Conservation (phyloP, 805 yeast genomes). For the Candida michaelii region DNA sequence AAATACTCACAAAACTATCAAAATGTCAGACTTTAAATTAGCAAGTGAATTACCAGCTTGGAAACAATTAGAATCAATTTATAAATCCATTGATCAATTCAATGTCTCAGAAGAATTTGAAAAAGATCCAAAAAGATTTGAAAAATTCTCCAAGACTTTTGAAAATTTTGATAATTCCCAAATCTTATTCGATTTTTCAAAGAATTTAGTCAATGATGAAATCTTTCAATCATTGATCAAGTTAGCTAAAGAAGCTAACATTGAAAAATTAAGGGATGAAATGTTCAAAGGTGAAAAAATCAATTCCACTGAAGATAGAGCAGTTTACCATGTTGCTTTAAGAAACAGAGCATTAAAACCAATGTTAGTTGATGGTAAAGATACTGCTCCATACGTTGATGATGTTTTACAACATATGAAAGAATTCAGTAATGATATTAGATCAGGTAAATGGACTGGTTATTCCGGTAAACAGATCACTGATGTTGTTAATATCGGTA, state of each 20-base stretch:
- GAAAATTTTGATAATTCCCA: slow-evolving; percentile 83
- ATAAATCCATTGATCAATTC: slow-evolving; percentile 69
- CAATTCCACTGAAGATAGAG: slow-evolving; percentile 94
- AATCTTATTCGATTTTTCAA: slow-evolving; percentile 92
- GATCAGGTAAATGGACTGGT: slow-evolving; percentile 96
- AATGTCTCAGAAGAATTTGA: slow-evolving; percentile 77
- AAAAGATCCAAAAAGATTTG: slow-evolving; percentile 71
- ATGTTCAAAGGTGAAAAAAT: slow-evolving; percentile 93
- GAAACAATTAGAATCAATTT: slow-evolving; percentile 70
- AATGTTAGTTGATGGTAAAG: slow-evolving; percentile 85
- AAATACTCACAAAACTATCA: background rate
- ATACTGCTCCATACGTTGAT: slow-evolving; percentile 91
- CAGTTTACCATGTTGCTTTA: slow-evolving; percentile 95
- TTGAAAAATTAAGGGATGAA: slow-evolving; percentile 81
- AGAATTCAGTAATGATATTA: slow-evolving; percentile 85
- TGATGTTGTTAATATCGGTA: slow-evolving; percentile 95
- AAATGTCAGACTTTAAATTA: slow-evolving; percentile 16
- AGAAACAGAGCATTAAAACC: slow-evolving; percentile 86
- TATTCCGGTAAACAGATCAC: slow-evolving; percentile 93
- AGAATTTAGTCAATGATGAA: slow-evolving; percentile 88
- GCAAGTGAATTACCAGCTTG: slow-evolving; percentile 81
- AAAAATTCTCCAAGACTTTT: slow-evolving; percentile 74
- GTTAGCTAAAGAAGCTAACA: slow-evolving; percentile 88
- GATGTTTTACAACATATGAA: slow-evolving; percentile 92
- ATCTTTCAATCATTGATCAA: slow-evolving; percentile 63